Evolutionary conservation across 768 basidiomycete genomes (phyloP), one percentile per base, ranked within the genome.

Genomic region (Leccinum ochraceum): DNA sequence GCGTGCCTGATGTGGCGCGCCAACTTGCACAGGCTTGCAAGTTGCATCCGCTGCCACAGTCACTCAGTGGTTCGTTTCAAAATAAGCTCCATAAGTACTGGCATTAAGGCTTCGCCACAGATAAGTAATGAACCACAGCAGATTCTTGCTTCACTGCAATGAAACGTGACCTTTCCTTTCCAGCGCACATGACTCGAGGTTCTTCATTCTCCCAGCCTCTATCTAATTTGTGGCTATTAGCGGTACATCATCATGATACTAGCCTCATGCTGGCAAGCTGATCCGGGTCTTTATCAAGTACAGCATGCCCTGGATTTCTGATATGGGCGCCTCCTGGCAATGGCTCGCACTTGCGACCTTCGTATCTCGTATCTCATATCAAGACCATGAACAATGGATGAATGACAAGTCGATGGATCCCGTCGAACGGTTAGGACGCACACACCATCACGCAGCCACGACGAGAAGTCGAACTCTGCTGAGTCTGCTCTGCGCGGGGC

Each of bases 31-130:
- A n/a, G 42, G 42, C 8, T 36, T 36, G 10, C 32, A 14, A 36
- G 34, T 37, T 32, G 37, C 52, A 36, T 30, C 36, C n/a, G 9
- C 6, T 37, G 53, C 22, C 48, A 48, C 30, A 30, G 30, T 30
- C 30, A 30, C 30, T 30, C 48, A 49, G 22, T 26, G 64, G 59
- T 69, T 69, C 64, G 64, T 63, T 69, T 69, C 60, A 58, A 46
- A 46, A 20, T 46, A 20, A 44, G n/a, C 44, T 46, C n/a, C 36
- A 6, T 30, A 30, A 30, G 30, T 32, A 28, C 26, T 28, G 16
- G 20, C 53, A 22, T n/a, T 30, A 30, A 30, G 30, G 49, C 16
- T 26, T 26, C 30, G 63, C 65, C 64, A 66, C 65, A 66, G 66
- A 64, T 56, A 30, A 54, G 46, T 37, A 52, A 26, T 17, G 6